Evolutionary conservation across 148 eudicot genomes (phyloP).

Genomic region (Diospyros lotus): DNA sequence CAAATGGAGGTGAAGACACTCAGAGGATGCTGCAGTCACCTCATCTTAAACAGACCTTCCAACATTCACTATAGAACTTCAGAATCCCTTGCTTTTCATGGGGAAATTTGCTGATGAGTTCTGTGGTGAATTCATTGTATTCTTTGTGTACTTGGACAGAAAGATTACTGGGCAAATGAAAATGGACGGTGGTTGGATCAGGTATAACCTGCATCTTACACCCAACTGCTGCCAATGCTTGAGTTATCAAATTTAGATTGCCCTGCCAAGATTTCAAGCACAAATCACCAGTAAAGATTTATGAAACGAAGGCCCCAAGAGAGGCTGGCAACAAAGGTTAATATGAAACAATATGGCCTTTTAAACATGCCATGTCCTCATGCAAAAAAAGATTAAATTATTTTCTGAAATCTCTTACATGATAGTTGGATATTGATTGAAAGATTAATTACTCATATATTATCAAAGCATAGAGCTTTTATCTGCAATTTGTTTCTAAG

Average conservation of each 20-base stretch:
- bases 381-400: not conserved
- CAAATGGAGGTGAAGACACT: conserved; percentile 14
- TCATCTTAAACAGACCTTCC: conserved; percentile 74
- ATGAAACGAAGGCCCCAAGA: conserved; percentile 5
- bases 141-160: conserved; percentile 88
- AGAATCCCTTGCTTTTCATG: conserved; percentile 88
- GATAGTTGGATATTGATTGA: not conserved
- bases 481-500: not conserved
- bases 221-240: conserved; percentile 90
- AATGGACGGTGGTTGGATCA: conserved; percentile 98
- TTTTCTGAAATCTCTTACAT: not conserved
- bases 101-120: conserved; percentile 75
- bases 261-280: conserved; percentile 50
- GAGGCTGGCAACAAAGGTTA: not conserved
- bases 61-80: conserved; percentile 77
- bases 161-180: conserved; percentile 78
- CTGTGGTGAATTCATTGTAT: conserved; percentile 62
- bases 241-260: conserved; percentile 88
- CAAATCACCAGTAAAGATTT: not conserved
- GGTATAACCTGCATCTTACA: conserved; percentile 84
- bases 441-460: not conserved
- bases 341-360: not conserved
- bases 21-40: conserved; percentile 25
- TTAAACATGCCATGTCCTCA: not conserved
- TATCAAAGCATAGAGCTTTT: not conserved